Evolutionary conservation across 768 basidiomycete species (phyloP), one percentile per base, ranked within the genome.

Genomic region (Lactarius indigo): DNA sequence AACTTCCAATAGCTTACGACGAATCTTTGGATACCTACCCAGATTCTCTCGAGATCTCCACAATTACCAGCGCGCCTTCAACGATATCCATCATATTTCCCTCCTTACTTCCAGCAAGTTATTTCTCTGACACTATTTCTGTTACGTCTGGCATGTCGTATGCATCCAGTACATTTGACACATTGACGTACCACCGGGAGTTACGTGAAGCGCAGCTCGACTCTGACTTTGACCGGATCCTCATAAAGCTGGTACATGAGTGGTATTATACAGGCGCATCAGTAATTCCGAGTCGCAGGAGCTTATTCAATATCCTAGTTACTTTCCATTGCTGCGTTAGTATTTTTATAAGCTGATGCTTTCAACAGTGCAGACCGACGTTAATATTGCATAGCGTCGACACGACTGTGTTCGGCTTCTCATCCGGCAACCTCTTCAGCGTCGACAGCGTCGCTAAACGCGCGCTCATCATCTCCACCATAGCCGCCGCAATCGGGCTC

Each of bases 231-330:
- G 85, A 88, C 55, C 74, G 74, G 15, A 72, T 88, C 3, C 78
- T 85, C 57, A 66, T 65, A 2, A 75, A 84, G 47, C 70, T 90
- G 28, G 78, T 83, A 67, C 76, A 77, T 31, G 89, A 91, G 70
- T 91, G 89, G 89, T 83, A 82, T 6, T 86, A 83, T 55, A 78
- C 84, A 18, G 88, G 86, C n/a, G 86, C 82, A 41, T 77, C 86
- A 72, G 85, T 89, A 66, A 69, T 20, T 33, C 41, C 15, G 42
- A 57, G 60, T n/a, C 23, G 26, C 58, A 39, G 23, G 52, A 23
- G 44, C 58, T 20, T 30, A 42, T 54, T 31, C 50, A 18, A 63
- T 8, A 30, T 47, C n/a, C 4, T n/a, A 88, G 86, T 80, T 90
- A 2, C 81, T 87, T 10, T 86, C 85, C 1, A 72, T 89, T 17